phyloP scores from a whole-genome alignment of 139 green algal genomes.

The Volvox reticuliferus region DNA sequence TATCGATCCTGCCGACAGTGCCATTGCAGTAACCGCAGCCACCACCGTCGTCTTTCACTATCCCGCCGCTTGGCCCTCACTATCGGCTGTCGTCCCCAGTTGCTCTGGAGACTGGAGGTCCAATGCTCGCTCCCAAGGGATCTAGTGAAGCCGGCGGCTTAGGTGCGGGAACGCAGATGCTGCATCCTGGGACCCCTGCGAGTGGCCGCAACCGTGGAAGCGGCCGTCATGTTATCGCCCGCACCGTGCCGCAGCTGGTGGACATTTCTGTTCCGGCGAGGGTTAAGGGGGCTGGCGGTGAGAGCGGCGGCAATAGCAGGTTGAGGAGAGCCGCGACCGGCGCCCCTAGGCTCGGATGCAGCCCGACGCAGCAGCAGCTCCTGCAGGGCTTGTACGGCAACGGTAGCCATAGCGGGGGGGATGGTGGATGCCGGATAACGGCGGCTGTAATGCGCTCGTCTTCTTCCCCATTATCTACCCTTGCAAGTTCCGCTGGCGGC shows the following conservation, averaged over 20 bases:
- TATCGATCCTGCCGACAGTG: too few species aligned
- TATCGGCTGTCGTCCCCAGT: not conserved
- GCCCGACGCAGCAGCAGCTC: not conserved
- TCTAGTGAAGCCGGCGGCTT: too few species aligned
- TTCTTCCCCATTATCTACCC: too few species aligned
- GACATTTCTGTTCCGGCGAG: not conserved
- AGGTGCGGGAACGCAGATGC: not conserved
- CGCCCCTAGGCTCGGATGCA: not conserved
- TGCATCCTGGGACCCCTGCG: not conserved
- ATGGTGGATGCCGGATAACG: too few species aligned
- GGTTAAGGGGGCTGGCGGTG: not conserved
- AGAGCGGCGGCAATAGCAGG: not conserved
- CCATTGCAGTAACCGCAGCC: too few species aligned
- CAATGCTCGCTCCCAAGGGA: too few species aligned
- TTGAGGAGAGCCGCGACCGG: not conserved
- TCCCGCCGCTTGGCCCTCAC: not conserved
- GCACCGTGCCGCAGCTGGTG: not conserved
- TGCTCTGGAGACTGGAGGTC: not conserved
- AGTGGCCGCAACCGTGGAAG: not conserved
- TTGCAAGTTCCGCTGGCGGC: not conserved
- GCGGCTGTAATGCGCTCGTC: too few species aligned
- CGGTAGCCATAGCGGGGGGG: too few species aligned
- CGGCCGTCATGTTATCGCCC: not conserved
- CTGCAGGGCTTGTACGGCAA: not conserved
- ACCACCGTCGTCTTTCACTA: too few species aligned